phyloP scores from a whole-genome alignment of 306 rosid genomes.

The Mucuna pruriens region DNA sequence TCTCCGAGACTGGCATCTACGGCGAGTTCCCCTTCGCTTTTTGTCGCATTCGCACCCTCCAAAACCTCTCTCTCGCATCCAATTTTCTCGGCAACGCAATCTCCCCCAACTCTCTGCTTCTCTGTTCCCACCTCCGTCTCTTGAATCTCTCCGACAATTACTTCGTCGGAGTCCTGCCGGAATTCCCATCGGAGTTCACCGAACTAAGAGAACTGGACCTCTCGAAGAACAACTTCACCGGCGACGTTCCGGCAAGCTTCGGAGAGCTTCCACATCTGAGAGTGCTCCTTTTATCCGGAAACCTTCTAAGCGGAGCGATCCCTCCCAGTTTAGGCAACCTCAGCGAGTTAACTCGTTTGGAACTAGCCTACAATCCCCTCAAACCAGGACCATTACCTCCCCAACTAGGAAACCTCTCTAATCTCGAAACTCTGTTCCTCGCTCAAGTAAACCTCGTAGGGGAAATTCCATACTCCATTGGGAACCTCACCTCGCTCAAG shows the following conservation, averaged over 20 bases:
- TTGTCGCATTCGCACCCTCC: slow-evolving; percentile 70
- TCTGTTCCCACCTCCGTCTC: slow-evolving; percentile 61
- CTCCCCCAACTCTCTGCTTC: slow-evolving; percentile 47
- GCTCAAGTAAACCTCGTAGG: slow-evolving; percentile 51
- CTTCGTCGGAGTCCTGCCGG: slow-evolving; percentile 68
- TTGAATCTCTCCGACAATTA: slow-evolving; percentile 60
- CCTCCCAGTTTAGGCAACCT: slow-evolving; percentile 74
- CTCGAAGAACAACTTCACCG: slow-evolving; percentile 70
- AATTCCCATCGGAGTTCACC: slow-evolving; percentile 47
- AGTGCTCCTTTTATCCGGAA: slow-evolving; percentile 43
- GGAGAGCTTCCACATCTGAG: slow-evolving; percentile 50
- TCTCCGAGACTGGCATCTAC: slow-evolving; percentile 40
- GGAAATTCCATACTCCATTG: slow-evolving; percentile 66
- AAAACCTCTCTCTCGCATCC: slow-evolving; percentile 46
- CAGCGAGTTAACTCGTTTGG: slow-evolving; percentile 53
- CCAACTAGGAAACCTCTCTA: slow-evolving; percentile 68
- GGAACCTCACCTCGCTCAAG: slow-evolving; percentile 55
- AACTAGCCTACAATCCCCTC: slow-evolving; percentile 50
- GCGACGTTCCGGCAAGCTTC: slow-evolving; percentile 66
- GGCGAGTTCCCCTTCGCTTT: slow-evolving; percentile 71
- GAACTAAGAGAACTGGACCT: slow-evolving; percentile 55
- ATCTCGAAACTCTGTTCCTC: slow-evolving; percentile 52
- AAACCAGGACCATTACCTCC: slow-evolving; percentile 58
- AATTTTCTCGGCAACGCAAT: slow-evolving; percentile 54
- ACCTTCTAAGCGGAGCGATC: slow-evolving; percentile 62